Percentiles rank a stretch among this genome's conserved stretches.
Conservation (phyloP, 345 rosid genomes). For the Syzygium oleosum region DNA sequence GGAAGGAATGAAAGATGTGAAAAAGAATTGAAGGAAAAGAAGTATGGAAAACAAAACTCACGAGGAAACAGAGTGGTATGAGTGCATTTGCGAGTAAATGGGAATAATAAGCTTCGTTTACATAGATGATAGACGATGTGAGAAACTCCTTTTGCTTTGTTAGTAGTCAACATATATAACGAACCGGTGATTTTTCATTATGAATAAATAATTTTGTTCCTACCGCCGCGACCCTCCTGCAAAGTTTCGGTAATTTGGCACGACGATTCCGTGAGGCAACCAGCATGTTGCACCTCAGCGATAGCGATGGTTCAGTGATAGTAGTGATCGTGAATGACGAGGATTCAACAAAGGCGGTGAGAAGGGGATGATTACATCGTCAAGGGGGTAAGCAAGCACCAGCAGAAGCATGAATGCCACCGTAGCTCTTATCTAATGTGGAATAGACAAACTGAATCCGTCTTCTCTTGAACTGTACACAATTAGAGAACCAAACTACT, state of each 20-base stretch:
- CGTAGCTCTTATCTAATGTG: neutral
- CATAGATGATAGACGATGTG: no score
- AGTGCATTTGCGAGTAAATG: neutral
- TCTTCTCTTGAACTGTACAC: neutral
- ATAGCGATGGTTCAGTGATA: neutral
- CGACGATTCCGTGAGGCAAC: neutral
- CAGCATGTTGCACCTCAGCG: neutral
- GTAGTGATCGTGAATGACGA: neutral
- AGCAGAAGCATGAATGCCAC: neutral
- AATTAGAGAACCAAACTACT: conserved; percentile 35
- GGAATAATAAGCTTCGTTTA: no score
- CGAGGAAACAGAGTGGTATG: neutral
- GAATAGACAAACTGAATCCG: neutral
- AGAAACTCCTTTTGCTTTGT: neutral
- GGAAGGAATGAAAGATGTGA: no score
- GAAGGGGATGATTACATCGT: neutral
- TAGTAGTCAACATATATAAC: neutral
- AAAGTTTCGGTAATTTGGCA: neutral
- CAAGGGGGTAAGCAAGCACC: neutral
- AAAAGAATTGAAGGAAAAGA: neutral
- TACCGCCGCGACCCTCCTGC: accelerated
- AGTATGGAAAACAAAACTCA: no score
- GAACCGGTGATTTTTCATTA: no score
- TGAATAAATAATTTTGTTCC: neutral
- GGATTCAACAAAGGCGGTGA: neutral